Base-by-base conservation (phyloP, 2,329 filamentous ascomycete species). In the Beauveria bassiana region DNA sequence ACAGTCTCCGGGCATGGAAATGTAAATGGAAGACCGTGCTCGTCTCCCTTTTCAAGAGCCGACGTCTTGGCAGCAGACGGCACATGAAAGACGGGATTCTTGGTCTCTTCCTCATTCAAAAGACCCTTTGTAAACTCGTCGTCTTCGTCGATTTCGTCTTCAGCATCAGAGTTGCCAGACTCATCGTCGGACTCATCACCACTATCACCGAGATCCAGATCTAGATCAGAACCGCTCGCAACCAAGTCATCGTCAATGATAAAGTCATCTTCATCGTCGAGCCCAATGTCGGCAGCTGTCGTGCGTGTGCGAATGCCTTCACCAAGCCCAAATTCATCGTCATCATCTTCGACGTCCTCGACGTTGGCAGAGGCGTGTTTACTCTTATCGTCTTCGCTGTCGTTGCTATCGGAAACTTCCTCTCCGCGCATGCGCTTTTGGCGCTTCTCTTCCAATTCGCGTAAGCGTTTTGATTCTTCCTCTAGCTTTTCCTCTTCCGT, bases 211-310 rank as follows among this genome's bases (percentile, higher is more conserved):
- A 79, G 76, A 31, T 88, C 84, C n/a, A 86, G 69, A 45, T 88
- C 86, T 6, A 86, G 69, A 45, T 88, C 86, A 6, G 90, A 93
- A 43, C 86, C 90, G 66, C 87, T 93, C 14, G 92, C 92, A 40
- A 97, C 83, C 18, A 98, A 81, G 69, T 96, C 89, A 64, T 95
- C 90, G 63, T 98, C 93, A 64, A 97, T 86, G 28, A 93, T 72
- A 68, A 98, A 98, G 68, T 97, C 91, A 68, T 98, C 93, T 71
- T 98, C 93, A 67, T 97, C 93, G 66, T 96, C 92, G 40, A 96
- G 87, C 6, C 86, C 90, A 20, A 92, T 73, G 62, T 88, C 82
- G 12, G 82, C 79, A 3, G 81, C 82, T 8, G 84, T 85, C 38
- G 79, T 80, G 26, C 80, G 78, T 59, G 78, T 75, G 68, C 78